Evolutionary conservation across 768 basidiomycete species (phyloP).

Genomic region (Suillus subaureus): DNA sequence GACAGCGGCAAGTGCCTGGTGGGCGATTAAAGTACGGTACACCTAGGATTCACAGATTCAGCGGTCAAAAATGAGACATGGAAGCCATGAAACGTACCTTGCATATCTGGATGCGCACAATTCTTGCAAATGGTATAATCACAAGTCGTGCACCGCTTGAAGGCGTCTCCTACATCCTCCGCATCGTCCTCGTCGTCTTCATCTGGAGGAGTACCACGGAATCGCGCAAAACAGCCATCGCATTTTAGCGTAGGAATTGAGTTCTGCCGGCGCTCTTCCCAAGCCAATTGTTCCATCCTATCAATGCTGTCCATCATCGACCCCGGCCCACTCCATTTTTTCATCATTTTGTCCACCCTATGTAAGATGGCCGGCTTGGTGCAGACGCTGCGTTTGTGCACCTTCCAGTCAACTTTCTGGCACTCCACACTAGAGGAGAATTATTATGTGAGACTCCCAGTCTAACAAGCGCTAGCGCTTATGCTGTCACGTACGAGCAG

Average conservation of each 20-base stretch:
- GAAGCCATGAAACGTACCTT: not conserved
- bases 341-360: slow-evolving; percentile 18
- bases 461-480: not conserved
- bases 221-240: not conserved
- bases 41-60: not conserved
- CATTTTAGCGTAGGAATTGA: too few species aligned
- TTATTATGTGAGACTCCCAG: not conserved
- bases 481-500: slow-evolving; percentile 1
- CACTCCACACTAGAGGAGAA: slow-evolving; percentile 14
- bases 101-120: not conserved
- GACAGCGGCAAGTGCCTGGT: not conserved
- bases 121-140: not conserved
- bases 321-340: slow-evolving; percentile 13
- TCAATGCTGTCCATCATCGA: not conserved
- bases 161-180: not conserved
- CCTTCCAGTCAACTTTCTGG: slow-evolving; percentile 24
- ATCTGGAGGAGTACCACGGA: not conserved
- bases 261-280: too few species aligned
- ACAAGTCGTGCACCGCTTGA: not conserved
- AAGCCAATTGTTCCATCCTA: not conserved
- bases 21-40: not conserved
- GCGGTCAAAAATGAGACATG: not conserved
- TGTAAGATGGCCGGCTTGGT: slow-evolving; percentile 18
- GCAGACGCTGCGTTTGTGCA: slow-evolving; percentile 25
- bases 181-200: not conserved